These are phyloP conservation scores for Phialocephala subalpina DNA, from an alignment of 2,329 filamentous ascomycete genomes.

Conservation along the genomic window DNA sequence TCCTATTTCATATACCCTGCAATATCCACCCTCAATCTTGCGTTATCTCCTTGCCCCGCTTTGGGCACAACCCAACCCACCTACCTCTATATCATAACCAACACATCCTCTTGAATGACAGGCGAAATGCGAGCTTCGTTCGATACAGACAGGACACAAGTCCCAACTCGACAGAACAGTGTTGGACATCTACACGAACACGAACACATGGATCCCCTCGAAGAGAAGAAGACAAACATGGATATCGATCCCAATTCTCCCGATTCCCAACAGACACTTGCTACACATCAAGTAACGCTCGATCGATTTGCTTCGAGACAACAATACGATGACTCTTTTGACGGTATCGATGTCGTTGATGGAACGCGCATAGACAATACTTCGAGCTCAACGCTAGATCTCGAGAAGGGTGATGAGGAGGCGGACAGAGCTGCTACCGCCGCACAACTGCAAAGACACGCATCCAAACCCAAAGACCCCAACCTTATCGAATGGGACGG, in stretches of 20 bases:
- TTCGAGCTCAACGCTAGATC: slow-evolving; percentile 1
- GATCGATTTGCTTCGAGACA: slow-evolving; percentile 2
- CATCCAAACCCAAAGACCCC: neutral
- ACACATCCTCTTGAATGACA: neutral
- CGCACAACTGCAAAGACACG: neutral
- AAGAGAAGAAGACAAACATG: slow-evolving; percentile 12
- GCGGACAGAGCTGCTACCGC: neutral
- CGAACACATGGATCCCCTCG: slow-evolving; percentile 13
- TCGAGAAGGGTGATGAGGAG: slow-evolving; percentile 12
- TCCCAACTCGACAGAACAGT: slow-evolving; percentile 13
- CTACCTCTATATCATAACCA: neutral
- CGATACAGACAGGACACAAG: slow-evolving; percentile 16
- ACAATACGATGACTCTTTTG: slow-evolving; percentile 12
- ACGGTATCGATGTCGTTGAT: slow-evolving; percentile 8
- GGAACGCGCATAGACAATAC: neutral
- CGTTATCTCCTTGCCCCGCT: neutral
- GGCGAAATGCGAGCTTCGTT: slow-evolving; percentile 4
- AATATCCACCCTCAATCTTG: neutral
- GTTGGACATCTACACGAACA: slow-evolving; percentile 9
- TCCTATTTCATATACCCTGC: neutral
- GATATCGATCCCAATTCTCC: neutral
- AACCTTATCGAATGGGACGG: slow-evolving; percentile 39
- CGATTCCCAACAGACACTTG: neutral
- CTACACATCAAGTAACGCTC: neutral
- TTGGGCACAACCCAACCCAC: neutral